Evolutionary conservation across 495 filamentous ascomycete genomes (phyloP), one percentile per base, ranked within the genome.

Genomic region (Chaetomidium leptoderma): DNA sequence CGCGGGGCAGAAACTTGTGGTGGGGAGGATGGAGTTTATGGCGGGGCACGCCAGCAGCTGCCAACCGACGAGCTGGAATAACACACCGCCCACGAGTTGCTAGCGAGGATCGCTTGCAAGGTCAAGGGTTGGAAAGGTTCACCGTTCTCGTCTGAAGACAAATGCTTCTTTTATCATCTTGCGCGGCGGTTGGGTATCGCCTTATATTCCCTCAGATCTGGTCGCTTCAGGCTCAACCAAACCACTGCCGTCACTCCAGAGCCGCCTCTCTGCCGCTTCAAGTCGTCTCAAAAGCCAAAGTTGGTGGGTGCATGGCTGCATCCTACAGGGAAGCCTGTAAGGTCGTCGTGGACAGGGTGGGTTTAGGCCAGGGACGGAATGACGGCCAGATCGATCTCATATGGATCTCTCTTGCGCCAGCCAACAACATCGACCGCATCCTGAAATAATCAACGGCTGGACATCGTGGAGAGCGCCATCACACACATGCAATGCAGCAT

Each of bases 371-470:
- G 21, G 33, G 24, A 19, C 58, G 44, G 30, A 40, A 23, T 13
- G 57, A 32, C 48, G 45, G 44, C 57, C 50, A 47, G 48, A 47
- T 37, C 45, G 30, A 33, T 33, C 26, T 32, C 16, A 9, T 33
- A 39, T 52, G 35, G 6, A 27, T 23, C 4, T 26, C 35, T 21
- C 43, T 33, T n/a, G 33, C 49, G n/a, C n/a, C n/a, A n/a, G n/a
- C n/a, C n/a, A n/a, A n/a, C n/a, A n/a, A n/a, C n/a, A n/a, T n/a
- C n/a, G n/a, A n/a, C n/a, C n/a, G n/a, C n/a, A n/a, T n/a, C n/a
- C n/a, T n/a, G n/a, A n/a, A n/a, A n/a, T n/a, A n/a, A n/a, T n/a
- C n/a, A n/a, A n/a, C n/a, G n/a, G n/a, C n/a, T n/a, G n/a, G n/a
- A n/a, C n/a, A n/a, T n/a, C n/a, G n/a, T n/a, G n/a, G n/a, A n/a